Evolutionary conservation across 495 filamentous ascomycete species (phyloP), one percentile per base, ranked within the genome.

Genomic region (Venustampulla echinocandica): DNA sequence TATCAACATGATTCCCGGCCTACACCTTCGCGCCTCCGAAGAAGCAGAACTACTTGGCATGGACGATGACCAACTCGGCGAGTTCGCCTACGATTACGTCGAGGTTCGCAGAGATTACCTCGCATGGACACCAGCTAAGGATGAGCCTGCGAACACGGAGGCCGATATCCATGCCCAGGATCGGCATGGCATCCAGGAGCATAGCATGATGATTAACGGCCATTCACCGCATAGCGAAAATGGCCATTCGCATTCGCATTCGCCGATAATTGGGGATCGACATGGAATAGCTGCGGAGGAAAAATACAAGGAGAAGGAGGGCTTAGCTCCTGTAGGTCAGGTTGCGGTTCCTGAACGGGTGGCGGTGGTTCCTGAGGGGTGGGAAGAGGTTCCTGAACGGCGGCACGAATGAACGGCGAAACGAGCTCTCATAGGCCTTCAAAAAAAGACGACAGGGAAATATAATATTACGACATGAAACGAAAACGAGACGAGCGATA

Each of bases 21-120:
- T 98, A 11, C 77, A 95, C 52, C 84, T 98, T 47, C 85, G 92
- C 36, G 92, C 92, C 10, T 86, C 81, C 24, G 87, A 94, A 57
- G 86, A 98, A 68, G 92, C 93, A n/a, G 92, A 98, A 65, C 77
- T 98, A 15, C 78, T 97, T 42, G 92, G 92, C 46, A 95, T 97
- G 90, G 92, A 98, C 56, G 93, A 97, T 62, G 92, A 98, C 69
- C 92, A 98, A 62, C 83, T 96, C 25, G 92, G 92, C 60, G 92
- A 98, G 66, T 98, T 98, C 61, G 93, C 92, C 5, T 98, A 98
- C 70, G 92, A 98, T 66, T 98, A 98, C 64, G 92, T 98, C 55
- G 92, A 98, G 72, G 92, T 98, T 50, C 82, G 92, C 47, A 80
- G 92, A 49, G 92, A 98, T 63, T 98, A 95, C 71, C 78, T 96